Evolutionary conservation across 768 basidiomycete genomes (phyloP).

Genomic region (Amyloporia xantha): DNA sequence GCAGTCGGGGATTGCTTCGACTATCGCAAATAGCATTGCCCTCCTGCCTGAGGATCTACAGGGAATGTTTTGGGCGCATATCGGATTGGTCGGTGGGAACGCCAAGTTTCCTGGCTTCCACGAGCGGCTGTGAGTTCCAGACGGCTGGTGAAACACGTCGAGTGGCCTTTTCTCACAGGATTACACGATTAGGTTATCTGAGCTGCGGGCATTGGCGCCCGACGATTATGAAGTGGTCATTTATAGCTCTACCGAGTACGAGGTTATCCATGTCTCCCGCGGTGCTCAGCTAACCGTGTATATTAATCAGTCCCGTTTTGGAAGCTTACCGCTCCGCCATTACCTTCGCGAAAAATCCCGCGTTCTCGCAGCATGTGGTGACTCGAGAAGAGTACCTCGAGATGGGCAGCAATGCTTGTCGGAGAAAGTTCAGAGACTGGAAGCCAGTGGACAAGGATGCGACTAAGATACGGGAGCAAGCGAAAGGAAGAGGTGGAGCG

Average conservation of each 20-base stretch:
- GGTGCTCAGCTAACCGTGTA: slow-evolving; percentile 10
- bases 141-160: background rate
- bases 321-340: slow-evolving; percentile 60
- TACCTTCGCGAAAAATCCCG: slow-evolving; percentile 46
- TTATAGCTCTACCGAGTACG: slow-evolving; percentile 70
- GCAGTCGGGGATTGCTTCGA: slow-evolving; percentile 72
- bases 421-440: slow-evolving; percentile 70
- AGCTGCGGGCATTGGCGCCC: slow-evolving; percentile 79
- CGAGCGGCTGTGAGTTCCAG: slow-evolving; percentile 51
- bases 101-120: slow-evolving; percentile 70
- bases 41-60: slow-evolving; percentile 73
- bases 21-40: slow-evolving; percentile 70
- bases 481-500: slow-evolving; percentile 10
- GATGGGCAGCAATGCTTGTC: slow-evolving; percentile 66
- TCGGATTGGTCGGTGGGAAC: slow-evolving; percentile 84
- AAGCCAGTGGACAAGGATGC: slow-evolving; percentile 25
- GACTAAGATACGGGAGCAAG: slow-evolving; percentile 5
- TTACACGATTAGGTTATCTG: slow-evolving; percentile 50
- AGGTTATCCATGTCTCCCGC: slow-evolving; percentile 12
- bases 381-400: slow-evolving; percentile 84
- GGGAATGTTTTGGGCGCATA: slow-evolving; percentile 95
- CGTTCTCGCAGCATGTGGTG: slow-evolving; percentile 48
- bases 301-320: slow-evolving; percentile 48
- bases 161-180: no score
- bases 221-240: slow-evolving; percentile 69